phyloP scores from a whole-genome alignment of 306 rosid species.

The Quercus glauca region DNA sequence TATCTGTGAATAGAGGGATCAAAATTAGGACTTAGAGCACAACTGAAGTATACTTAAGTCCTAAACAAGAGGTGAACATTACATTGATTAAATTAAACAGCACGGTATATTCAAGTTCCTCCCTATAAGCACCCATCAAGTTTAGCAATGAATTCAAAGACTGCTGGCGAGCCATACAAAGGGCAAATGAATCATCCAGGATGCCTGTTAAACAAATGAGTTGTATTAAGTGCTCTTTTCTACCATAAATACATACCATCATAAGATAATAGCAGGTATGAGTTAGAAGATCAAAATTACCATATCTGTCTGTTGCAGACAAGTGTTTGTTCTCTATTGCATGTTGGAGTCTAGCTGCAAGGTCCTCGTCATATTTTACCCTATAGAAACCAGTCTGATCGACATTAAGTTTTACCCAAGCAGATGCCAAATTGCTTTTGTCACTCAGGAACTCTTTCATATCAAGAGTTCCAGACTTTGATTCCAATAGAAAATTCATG shows the following conservation, averaged over 20 bases:
- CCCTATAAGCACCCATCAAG: conserved; percentile 77
- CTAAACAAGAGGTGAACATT: conserved; percentile 30
- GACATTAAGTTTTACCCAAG: conserved; percentile 87
- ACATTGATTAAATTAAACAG: conserved; percentile 75
- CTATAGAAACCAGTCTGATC: conserved; percentile 95
- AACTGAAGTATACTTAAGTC: conserved; percentile 14
- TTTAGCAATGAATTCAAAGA: conserved; percentile 66
- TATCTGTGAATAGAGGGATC: conserved; percentile 44
- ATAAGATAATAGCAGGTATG: background rate
- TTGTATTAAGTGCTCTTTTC: conserved; percentile 16
- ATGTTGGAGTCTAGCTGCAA: conserved; percentile 62
- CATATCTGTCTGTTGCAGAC: conserved; percentile 82
- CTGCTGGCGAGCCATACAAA: conserved; percentile 72
- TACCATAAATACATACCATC: background rate
- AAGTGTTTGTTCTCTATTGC: conserved; percentile 66
- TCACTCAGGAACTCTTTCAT: conserved; percentile 44
- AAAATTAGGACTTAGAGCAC: conserved; percentile 27
- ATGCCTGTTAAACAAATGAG: conserved; percentile 55
- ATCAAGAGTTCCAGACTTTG: conserved; percentile 54
- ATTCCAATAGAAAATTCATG: conserved; percentile 67
- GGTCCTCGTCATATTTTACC: conserved; percentile 82
- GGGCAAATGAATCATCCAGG: conserved; percentile 84
- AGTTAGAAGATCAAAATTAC: conserved; percentile 37
- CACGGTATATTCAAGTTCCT: conserved; percentile 82
- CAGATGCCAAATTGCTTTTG: conserved; percentile 16